A percentile compares a stretch with the other conserved stretches of the same genome.
Conservation (phyloP, 768 basidiomycete species). For the Amanita molliuscula region DNA sequence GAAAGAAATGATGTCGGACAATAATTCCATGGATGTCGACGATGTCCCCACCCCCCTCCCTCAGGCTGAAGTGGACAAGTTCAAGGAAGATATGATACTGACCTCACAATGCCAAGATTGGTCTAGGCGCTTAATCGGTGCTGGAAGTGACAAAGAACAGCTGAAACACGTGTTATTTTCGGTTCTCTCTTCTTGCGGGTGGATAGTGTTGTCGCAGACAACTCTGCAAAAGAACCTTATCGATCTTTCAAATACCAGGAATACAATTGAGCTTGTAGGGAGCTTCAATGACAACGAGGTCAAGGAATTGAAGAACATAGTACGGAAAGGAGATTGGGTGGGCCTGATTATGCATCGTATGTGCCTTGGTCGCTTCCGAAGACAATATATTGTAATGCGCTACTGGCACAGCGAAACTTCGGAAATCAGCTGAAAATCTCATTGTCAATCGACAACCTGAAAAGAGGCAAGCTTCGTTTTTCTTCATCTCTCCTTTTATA, state of each 20-base stretch:
- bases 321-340: no score
- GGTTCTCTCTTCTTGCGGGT: not conserved
- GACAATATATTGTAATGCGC: no score
- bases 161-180: not conserved
- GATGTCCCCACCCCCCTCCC: no score
- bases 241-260: not conserved
- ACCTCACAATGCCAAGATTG: not conserved
- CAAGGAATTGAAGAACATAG: no score
- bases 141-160: not conserved
- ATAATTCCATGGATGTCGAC: no score
- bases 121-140: not conserved
- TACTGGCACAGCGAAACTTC: no score
- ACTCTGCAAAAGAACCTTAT: not conserved
- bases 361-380: no score
- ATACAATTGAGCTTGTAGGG: not conserved
- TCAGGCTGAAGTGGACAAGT: no score
- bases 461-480: not conserved
- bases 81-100: not conserved
- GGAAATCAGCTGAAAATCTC: not conserved
- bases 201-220: not conserved
- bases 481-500: not conserved
- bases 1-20: no score
- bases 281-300: no score
- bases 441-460: not conserved
- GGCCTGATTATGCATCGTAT: no score